These are phyloP conservation scores for Sisymbrium irio DNA, from an alignment of 345 rosid genomes.

Conservation along the genomic window DNA sequence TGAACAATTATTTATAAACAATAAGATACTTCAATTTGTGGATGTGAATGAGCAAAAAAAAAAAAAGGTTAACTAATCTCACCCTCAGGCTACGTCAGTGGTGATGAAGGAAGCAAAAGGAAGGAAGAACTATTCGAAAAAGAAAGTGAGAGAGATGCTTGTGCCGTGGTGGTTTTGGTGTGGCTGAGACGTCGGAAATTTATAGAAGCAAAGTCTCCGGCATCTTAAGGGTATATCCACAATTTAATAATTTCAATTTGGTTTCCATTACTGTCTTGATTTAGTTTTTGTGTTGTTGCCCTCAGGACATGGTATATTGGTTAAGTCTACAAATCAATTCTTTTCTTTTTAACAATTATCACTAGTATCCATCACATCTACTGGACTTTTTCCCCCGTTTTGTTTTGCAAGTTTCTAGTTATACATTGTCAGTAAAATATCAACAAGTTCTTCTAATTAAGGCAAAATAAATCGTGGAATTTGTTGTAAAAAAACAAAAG, in stretches of 20 bases:
- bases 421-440: background rate
- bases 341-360: background rate
- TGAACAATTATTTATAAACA: background rate
- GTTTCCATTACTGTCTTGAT: background rate
- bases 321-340: background rate
- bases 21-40: background rate
- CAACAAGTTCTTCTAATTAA: no score
- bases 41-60: background rate
- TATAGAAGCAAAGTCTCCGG: slow-evolving; percentile 17
- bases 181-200: background rate
- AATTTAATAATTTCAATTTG: background rate
- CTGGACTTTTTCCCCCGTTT: background rate
- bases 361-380: background rate
- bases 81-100: background rate
- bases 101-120: background rate
- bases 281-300: background rate
- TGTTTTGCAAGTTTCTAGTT: background rate
- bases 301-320: background rate
- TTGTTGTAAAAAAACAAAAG: no score
- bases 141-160: background rate
- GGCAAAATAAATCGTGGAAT: no score
- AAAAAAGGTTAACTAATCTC: background rate
- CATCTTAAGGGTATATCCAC: slow-evolving; percentile 23
- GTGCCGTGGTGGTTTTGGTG: background rate
- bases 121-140: background rate